Conservation (phyloP, 129 eudicot species). For the Flaveria trinervia region DNA sequence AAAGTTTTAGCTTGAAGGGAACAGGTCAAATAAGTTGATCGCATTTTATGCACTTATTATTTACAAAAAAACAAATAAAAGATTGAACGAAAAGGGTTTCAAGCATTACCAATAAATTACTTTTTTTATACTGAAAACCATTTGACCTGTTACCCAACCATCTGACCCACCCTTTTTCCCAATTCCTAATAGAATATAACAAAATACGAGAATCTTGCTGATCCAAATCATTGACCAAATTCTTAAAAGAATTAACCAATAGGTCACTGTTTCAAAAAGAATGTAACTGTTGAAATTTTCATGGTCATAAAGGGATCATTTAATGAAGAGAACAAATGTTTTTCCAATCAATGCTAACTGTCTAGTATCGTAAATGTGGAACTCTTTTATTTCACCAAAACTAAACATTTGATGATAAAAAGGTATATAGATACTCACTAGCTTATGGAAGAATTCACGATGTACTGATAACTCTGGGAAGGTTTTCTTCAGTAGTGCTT, state of each 20-base stretch:
- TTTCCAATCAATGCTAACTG: not conserved
- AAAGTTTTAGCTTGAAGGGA: not conserved
- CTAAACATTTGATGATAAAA: not conserved
- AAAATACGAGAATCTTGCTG: not conserved
- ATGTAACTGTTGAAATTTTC: too few relatives aligned
- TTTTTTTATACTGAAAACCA: not conserved
- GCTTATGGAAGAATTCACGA: conserved; percentile 59
- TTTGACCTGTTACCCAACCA: not conserved
- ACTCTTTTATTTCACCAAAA: conserved; percentile 10
- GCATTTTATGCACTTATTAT: not conserved
- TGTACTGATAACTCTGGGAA: conserved; percentile 54
- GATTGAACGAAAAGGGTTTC: not conserved
- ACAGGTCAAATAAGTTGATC: not conserved
- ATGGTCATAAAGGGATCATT: not conserved
- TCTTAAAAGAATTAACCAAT: not conserved
- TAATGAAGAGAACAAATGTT: not conserved
- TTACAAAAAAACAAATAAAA: not conserved
- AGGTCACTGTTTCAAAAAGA: too few relatives aligned
- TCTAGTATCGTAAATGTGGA: not conserved
- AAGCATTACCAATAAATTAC: not conserved
- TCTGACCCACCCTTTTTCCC: conserved; percentile 1
- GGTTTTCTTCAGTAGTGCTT: conserved; percentile 55
- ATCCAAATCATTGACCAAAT: not conserved
- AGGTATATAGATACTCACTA: conserved; percentile 49
- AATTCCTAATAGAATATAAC: not conserved